These are phyloP conservation scores for Pinus tabuliformis DNA, from an alignment of 75 land plant species.

Conservation along the genomic window DNA sequence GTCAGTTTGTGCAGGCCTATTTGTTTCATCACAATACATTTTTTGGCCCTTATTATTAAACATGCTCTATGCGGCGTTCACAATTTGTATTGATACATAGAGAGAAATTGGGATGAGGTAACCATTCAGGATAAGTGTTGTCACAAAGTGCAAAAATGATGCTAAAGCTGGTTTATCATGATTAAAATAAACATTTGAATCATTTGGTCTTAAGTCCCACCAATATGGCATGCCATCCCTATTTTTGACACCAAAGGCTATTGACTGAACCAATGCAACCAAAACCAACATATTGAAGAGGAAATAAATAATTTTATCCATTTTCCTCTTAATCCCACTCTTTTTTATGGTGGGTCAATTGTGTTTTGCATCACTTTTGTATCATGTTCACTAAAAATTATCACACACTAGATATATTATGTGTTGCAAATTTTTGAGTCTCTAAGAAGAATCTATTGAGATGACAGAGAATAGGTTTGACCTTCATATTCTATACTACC, in stretches of 20 bases:
- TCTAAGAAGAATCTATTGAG: constrained; percentile 45
- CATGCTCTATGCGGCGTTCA: constrained; percentile 73
- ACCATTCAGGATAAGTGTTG: constrained; percentile 76
- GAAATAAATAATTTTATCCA: constrained; percentile 62
- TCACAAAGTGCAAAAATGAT: constrained; percentile 51
- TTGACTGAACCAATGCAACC: constrained; percentile 49
- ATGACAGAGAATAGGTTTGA: constrained; percentile 29
- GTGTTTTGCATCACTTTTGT: constrained; percentile 52
- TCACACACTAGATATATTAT: constrained; percentile 41
- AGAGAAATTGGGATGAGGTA: constrained; percentile 87
- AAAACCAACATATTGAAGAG: constrained; percentile 52
- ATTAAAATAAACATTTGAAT: constrained; percentile 28
- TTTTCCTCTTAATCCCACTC: constrained; percentile 8
- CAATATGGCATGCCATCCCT: constrained; percentile 40
- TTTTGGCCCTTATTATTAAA: constrained; percentile 68
- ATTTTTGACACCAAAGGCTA: constrained; percentile 39
- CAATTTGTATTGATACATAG: constrained; percentile 86
- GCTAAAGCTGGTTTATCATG: constrained; percentile 37
- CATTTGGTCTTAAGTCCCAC: constrained; percentile 49
- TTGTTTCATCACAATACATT: constrained; percentile 71
- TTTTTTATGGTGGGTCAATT: background rate
- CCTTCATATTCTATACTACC: constrained; percentile 32
- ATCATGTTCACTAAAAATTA: constrained; percentile 51
- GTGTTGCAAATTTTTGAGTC: constrained; percentile 53
- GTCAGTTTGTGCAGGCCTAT: constrained; percentile 48